Percentiles rank a stretch among this genome's conserved stretches.
phyloP scores from a whole-genome alignment of 2,329 filamentous ascomycete genomes.

The Setomelanomma holmii region DNA sequence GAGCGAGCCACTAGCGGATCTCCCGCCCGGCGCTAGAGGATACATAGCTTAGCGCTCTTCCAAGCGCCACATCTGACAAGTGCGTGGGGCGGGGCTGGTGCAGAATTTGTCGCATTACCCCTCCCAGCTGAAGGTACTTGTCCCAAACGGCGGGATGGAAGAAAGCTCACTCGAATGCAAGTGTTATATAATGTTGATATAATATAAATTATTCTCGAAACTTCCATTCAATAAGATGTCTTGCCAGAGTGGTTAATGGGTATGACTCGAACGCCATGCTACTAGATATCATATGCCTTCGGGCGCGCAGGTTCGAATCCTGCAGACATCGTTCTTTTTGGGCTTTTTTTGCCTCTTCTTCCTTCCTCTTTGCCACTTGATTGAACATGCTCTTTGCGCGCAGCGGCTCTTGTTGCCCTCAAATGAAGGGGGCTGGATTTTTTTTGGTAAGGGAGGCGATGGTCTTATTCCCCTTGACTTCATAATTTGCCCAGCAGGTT shows the following conservation, averaged over 20 bases:
- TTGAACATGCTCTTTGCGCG: too few species aligned
- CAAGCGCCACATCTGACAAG: background rate
- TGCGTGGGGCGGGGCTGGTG: background rate
- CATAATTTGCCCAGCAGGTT: too few species aligned
- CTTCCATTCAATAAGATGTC: constrained; percentile 3
- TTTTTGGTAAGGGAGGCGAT: too few species aligned
- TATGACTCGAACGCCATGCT: constrained; percentile 31
- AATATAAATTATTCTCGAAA: background rate
- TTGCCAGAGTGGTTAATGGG: constrained; percentile 30
- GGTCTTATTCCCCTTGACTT: too few species aligned
- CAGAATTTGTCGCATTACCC: background rate
- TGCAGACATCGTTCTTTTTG: constrained; percentile 1
- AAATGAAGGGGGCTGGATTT: too few species aligned
- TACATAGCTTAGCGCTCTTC: background rate
- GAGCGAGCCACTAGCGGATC: constrained; percentile 32
- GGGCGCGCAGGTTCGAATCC: constrained; percentile 15
- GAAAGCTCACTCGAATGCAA: background rate
- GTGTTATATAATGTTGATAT: background rate
- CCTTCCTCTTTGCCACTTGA: too few species aligned
- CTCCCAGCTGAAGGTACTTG: background rate
- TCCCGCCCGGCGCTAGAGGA: constrained; percentile 8
- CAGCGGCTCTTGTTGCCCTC: too few species aligned
- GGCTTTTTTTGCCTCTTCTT: background rate
- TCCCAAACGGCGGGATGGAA: background rate
- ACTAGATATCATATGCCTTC: constrained; percentile 36